phyloP scores from a whole-genome alignment of 2,329 filamentous ascomycete genomes.

The Talaromyces marneffei region DNA sequence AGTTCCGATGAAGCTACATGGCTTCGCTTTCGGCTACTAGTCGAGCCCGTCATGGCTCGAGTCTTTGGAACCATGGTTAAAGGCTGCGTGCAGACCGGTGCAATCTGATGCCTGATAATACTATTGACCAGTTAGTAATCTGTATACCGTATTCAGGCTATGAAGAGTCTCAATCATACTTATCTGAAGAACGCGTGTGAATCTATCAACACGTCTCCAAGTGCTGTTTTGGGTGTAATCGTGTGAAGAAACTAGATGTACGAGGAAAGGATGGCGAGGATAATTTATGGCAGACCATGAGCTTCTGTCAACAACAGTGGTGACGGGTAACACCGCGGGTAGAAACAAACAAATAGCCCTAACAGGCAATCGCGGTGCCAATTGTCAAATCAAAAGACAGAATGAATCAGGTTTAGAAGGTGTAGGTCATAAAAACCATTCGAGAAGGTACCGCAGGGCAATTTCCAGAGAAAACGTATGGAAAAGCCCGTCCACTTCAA shows the following conservation, averaged over 20 bases:
- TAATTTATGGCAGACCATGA: neutral
- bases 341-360: constrained; percentile 1
- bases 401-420: neutral
- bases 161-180: neutral
- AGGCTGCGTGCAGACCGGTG: neutral
- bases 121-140: neutral
- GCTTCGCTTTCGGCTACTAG: neutral
- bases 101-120: neutral
- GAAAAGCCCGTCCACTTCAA: neutral
- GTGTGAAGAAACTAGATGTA: neutral
- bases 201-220: neutral
- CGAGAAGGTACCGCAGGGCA: neutral
- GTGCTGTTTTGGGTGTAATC: neutral
- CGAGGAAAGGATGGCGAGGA: neutral
- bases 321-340: neutral
- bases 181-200: neutral
- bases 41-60: neutral
- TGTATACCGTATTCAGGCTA: neutral
- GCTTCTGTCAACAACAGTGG: neutral
- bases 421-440: neutral
- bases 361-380: neutral
- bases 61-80: neutral
- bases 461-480: neutral
- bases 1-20: neutral
- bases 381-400: neutral